Percentiles rank a stretch among this genome's conserved stretches.
These are phyloP conservation scores for Tetracentron sinense DNA, from an alignment of 164 flowering plant species.

Conservation along the genomic window DNA sequence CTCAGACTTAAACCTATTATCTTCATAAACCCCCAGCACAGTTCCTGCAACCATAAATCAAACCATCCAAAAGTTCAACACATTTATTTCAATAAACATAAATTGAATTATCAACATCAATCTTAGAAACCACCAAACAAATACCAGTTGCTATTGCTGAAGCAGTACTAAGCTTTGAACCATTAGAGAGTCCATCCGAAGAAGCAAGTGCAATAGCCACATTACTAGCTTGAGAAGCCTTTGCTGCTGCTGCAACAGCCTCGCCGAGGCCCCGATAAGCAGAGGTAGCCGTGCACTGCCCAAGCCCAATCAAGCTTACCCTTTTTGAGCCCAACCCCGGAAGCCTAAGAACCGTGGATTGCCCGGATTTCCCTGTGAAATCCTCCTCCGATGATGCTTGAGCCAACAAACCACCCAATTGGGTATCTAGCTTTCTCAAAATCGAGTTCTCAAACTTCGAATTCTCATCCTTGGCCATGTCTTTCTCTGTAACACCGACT, in stretches of 20 bases:
- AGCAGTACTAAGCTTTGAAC: constrained; percentile 57
- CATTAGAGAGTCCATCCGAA: constrained; percentile 48
- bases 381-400: constrained; percentile 86
- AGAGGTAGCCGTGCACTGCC: constrained; percentile 27
- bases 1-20: constrained; percentile 78
- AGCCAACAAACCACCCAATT: constrained; percentile 69
- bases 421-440: constrained; percentile 58
- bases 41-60: constrained; percentile 53
- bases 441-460: constrained; percentile 63
- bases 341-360: constrained; percentile 69
- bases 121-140: neutral
- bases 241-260: constrained; percentile 72
- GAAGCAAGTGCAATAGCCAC: constrained; percentile 79
- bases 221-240: constrained; percentile 67
- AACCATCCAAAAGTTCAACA: constrained; percentile 9
- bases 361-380: constrained; percentile 89
- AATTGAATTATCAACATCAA: constrained; percentile 41
- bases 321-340: constrained; percentile 76
- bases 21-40: constrained; percentile 71
- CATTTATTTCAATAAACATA: neutral
- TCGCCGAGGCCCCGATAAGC: constrained; percentile 57
- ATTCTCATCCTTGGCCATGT: constrained; percentile 64
- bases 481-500: constrained; percentile 88
- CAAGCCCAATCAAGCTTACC: constrained; percentile 81
- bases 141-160: constrained; percentile 82